Percentiles rank a stretch among this genome's conserved stretches.
These are phyloP conservation scores for Colletotrichum chlorophyti DNA, from an alignment of 2,329 filamentous ascomycete species.

Conservation along the genomic window DNA sequence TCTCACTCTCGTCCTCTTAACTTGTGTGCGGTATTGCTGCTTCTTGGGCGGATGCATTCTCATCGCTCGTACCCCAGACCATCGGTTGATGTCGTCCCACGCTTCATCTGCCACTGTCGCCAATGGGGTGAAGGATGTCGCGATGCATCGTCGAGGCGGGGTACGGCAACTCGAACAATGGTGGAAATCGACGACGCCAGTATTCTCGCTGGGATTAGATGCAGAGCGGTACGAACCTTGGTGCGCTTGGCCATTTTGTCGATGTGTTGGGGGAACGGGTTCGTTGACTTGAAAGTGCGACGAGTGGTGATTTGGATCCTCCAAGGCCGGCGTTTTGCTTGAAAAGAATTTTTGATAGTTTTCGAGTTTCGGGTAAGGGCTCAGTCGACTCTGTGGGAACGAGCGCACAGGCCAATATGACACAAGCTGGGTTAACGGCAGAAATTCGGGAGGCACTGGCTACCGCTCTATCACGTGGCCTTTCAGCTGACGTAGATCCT, in stretches of 20 bases:
- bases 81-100: too few species aligned
- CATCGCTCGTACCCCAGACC: neutral
- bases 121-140: neutral
- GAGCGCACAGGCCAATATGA: slow-evolving; percentile 18
- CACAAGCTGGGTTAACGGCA: slow-evolving; percentile 30
- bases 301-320: slow-evolving; percentile 32
- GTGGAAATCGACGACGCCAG: slow-evolving; percentile 16
- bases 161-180: slow-evolving; percentile 4
- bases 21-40: neutral
- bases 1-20: slow-evolving; percentile 19
- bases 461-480: neutral
- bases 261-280: slow-evolving; percentile 38
- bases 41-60: neutral
- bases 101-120: slow-evolving; percentile 10
- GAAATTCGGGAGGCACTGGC: neutral
- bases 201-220: neutral
- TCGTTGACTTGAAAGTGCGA: slow-evolving; percentile 30
- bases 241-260: slow-evolving; percentile 93
- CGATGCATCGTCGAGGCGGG: slow-evolving; percentile 2
- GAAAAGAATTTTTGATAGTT: slow-evolving; percentile 40
- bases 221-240: slow-evolving; percentile 45
- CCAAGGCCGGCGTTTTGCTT: slow-evolving; percentile 37
- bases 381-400: slow-evolving; percentile 27
- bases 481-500: too few species aligned
- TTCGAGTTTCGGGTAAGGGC: slow-evolving; percentile 46